These are phyloP conservation scores for Corallochytrium limacisporum DNA, from an alignment of 78 protist species.

Conservation along the genomic window DNA sequence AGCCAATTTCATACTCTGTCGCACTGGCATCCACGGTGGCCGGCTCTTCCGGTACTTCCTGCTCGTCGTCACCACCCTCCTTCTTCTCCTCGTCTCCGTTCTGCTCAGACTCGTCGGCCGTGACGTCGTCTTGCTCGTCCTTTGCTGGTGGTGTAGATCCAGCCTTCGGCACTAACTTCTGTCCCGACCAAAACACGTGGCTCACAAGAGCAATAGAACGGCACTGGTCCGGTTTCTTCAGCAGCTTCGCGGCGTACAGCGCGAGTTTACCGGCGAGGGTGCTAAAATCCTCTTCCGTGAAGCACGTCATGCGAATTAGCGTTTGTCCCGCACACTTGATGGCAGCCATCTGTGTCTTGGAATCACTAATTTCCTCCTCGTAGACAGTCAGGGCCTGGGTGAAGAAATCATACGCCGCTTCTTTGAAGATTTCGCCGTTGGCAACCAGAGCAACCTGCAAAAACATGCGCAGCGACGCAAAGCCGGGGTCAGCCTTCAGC, in stretches of 20 bases:
- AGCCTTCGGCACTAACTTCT: too few species aligned
- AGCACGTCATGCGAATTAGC: background rate
- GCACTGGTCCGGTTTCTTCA: conserved; percentile 79
- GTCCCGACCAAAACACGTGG: conserved; percentile 75
- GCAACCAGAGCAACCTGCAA: conserved; percentile 67
- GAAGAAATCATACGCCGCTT: conserved; percentile 56
- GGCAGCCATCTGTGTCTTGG: conserved; percentile 45
- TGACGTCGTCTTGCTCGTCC: background rate
- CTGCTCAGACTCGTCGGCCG: background rate
- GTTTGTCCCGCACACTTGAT: conserved; percentile 6
- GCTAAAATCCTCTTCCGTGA: conserved; percentile 66
- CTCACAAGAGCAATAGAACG: conserved; percentile 49
- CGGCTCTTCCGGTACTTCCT: too few species aligned
- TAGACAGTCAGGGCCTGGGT: conserved; percentile 62
- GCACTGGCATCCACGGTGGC: too few species aligned
- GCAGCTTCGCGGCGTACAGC: conserved; percentile 35
- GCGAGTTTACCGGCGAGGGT: conserved; percentile 32
- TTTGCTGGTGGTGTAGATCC: too few species aligned
- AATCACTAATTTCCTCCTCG: conserved; percentile 79
- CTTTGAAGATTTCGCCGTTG: conserved; percentile 35
- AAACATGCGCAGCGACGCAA: conserved; percentile 51
- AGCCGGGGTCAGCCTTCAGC: conserved; percentile 23
- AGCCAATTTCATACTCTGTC: too few species aligned
- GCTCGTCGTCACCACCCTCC: too few species aligned
- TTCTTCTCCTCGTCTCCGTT: too few species aligned